Base-by-base conservation (phyloP, 2,329 filamentous ascomycete genomes). In the Aspergillus aculeatus region DNA sequence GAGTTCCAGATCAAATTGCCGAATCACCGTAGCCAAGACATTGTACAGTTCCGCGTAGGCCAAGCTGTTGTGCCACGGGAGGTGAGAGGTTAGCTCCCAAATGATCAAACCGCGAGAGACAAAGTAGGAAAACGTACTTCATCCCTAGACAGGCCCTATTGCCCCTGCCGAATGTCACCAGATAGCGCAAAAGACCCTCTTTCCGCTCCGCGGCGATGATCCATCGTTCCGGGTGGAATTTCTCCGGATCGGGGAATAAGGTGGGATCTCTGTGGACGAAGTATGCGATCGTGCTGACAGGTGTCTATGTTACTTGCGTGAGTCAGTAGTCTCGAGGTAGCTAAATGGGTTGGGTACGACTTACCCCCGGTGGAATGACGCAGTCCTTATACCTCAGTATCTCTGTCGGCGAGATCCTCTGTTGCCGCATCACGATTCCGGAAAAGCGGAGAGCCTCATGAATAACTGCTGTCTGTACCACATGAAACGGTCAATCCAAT, bases 401-500 rank as follows among this genome's bases (percentile, higher is more conserved):
- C 38, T 73, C 68, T 1, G 53, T 60, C 2, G 69, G 69, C 14
- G 70, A 59, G 21, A 66, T 51, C 63, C 70, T 54, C 64, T 75
- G 57, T 56, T 71, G 62, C 66, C 73, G 57, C 64, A 62, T 66
- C 47, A 69, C 44, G 0, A 77, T 72, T 0, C 75, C 77, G 9
- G 77, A 75, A 2, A 82, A 56, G 3, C 81, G 75, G 7, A 81
- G 61, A 0, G 73, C 65, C 61, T 72, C 69, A 2, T 49, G 58
- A 16, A 72, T 52, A 2, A 68, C 44, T 6, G 52, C 52, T 12
- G 52, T 54, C 52, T 54, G 50, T 3, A 4, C 35, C 19, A 16
- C 16, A 11, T 24, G 2, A n/a, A 26, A 24, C 50, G 16, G 11
- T 26, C 6, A 19, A 12, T 14, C 5, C 12, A 35, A 35, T 35